Evolutionary conservation across 2,329 filamentous ascomycete genomes (phyloP).

Genomic region (Clarireedia hainanense): DNA sequence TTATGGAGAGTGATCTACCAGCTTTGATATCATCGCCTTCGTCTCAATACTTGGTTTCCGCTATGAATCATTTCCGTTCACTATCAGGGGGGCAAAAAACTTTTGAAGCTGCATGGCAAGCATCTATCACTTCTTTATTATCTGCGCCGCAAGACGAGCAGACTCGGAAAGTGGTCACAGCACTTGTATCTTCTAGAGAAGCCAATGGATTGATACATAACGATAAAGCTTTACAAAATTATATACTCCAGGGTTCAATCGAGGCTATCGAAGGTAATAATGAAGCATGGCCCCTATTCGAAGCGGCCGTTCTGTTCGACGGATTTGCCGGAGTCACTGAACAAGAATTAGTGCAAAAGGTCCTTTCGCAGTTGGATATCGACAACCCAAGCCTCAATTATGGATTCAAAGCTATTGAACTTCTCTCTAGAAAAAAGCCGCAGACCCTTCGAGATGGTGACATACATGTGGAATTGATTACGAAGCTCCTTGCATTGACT

Average conservation of each 20-base stretch:
- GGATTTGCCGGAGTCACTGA: slow-evolving; percentile 23
- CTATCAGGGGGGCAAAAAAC: slow-evolving; percentile 31
- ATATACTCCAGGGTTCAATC: slow-evolving; percentile 36
- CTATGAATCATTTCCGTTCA: slow-evolving; percentile 49
- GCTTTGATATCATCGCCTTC: slow-evolving; percentile 62
- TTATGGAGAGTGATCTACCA: slow-evolving; percentile 48
- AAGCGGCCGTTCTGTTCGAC: slow-evolving; percentile 37
- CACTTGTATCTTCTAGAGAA: slow-evolving; percentile 40
- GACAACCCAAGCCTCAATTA: slow-evolving; percentile 19
- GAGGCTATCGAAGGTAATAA: slow-evolving; percentile 31
- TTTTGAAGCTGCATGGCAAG: slow-evolving; percentile 21
- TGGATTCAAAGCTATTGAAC: slow-evolving; percentile 39
- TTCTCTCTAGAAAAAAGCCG: slow-evolving; percentile 39
- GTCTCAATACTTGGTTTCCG: slow-evolving; percentile 55
- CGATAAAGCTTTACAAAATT: slow-evolving; percentile 38
- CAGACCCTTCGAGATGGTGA: slow-evolving; percentile 39
- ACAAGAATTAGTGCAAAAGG: slow-evolving; percentile 25
- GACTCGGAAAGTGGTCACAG: slow-evolving; percentile 32
- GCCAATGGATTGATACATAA: slow-evolving; percentile 33
- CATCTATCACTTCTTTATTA: slow-evolving; percentile 37
- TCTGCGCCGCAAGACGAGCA: slow-evolving; percentile 22
- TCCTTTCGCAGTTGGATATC: slow-evolving; percentile 23
- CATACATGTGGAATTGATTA: slow-evolving; percentile 42
- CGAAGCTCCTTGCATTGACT: slow-evolving; percentile 44
- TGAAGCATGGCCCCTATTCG: slow-evolving; percentile 39